These are phyloP conservation scores for Dimargaris cristalligena DNA, from an alignment of 192 early-diverging fungal species.

Conservation along the genomic window DNA sequence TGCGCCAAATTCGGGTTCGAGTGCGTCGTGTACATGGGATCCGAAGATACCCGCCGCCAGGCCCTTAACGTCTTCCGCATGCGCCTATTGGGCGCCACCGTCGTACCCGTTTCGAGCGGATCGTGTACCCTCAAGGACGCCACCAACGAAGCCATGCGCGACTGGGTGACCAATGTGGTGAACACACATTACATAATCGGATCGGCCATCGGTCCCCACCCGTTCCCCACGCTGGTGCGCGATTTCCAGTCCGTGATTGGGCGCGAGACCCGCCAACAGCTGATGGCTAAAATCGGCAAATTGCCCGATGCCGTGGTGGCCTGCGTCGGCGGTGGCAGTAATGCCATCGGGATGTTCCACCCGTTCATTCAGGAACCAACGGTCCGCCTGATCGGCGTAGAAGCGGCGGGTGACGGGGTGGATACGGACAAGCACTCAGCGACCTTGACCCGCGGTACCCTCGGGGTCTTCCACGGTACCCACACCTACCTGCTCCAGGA, in stretches of 20 bases:
- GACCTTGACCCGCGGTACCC: slow-evolving; percentile 62
- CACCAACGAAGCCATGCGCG: slow-evolving; percentile 96
- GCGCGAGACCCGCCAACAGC: slow-evolving; percentile 68
- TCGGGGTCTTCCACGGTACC: slow-evolving; percentile 95
- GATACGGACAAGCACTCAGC: slow-evolving; percentile 82
- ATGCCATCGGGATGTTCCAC: slow-evolving; percentile 95
- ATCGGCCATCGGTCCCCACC: slow-evolving; percentile 92
- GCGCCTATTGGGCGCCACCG: slow-evolving; percentile 78
- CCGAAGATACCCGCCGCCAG: slow-evolving; percentile 85
- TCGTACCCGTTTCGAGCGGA: slow-evolving; percentile 66
- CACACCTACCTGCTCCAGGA: slow-evolving; percentile 89
- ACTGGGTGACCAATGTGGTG: slow-evolving; percentile 91
- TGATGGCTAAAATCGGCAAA: slow-evolving; percentile 61
- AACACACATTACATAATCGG: slow-evolving; percentile 95
- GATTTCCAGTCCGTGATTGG: slow-evolving; percentile 99
- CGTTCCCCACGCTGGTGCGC: slow-evolving; percentile 90
- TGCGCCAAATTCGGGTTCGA: slow-evolving; percentile 96
- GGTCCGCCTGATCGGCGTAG: slow-evolving; percentile 84
- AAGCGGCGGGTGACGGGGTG: slow-evolving; percentile 86
- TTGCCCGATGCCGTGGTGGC: slow-evolving; percentile 88
- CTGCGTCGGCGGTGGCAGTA: slow-evolving; percentile 94
- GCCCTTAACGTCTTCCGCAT: slow-evolving; percentile 95
- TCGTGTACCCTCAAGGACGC: slow-evolving; percentile 90
- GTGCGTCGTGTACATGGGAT: slow-evolving; percentile 96
- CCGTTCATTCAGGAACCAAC: slow-evolving; percentile 73